Base-by-base conservation (phyloP, 2,329 filamentous ascomycete genomes). In the Triangularia verruculosa region DNA sequence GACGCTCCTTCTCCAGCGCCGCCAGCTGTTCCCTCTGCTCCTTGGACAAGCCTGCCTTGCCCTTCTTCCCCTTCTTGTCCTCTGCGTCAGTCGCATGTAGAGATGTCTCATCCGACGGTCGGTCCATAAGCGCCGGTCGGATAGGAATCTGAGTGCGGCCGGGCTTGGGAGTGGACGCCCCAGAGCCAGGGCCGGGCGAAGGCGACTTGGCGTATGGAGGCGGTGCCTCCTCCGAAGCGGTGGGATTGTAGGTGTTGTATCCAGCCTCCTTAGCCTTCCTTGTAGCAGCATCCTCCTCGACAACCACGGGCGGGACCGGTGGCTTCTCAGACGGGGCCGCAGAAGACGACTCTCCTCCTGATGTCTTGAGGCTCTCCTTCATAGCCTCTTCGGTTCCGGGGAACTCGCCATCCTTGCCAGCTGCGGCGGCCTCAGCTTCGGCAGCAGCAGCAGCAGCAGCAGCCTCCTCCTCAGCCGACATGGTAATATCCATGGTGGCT, bases 401-500 rank as follows among this genome's bases (percentile, higher is more conserved):
- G 61, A 86, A 85, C 69, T 88, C 84, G 52, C 74, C 77, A 2
- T 83, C 66, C 32, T 65, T 64, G 28, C 54, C 78, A 1, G 72
- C 73, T 2, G 68, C 67, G 1, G 66, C 69, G 1, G 68, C 67
- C 12, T 81, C 77, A 47, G 80, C 79, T 13, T 78, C 78, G 22
- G 78, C 80, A 17, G 76, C 75, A 0, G 76, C 76, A 65, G 78
- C 79, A 12, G 77, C 77, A 53, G 80, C 79, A 54, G 85, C 87
- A 66, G 89, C 87, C 69, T 90, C 89, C 71, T 92, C 91, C 76
- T 87, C 86, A 66, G 88, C 88, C 62, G 91, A 83, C 88, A 93
- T 94, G 20, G 92, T 93, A 70, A 99, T 98, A 73, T 99, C 95
- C 94, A 99, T 98, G 53, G 93, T 97, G 73, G 93, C 92, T 17